Conservation (phyloP, 306 rosid species). For the Styphnolobium japonicum region DNA sequence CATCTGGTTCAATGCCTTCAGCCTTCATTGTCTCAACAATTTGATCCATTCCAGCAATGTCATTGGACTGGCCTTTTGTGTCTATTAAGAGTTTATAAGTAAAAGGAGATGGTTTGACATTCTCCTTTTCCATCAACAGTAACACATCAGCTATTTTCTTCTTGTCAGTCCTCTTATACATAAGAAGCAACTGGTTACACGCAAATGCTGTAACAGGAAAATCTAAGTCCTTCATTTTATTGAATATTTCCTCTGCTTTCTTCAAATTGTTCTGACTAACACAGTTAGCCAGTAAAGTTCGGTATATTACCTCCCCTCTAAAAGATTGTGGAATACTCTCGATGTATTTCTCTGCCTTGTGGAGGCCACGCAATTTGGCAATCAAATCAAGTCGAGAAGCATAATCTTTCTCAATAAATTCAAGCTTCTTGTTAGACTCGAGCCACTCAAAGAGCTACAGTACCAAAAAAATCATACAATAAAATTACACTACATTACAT, state of each 20-base stretch:
- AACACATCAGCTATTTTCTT: conserved; percentile 68
- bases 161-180: conserved; percentile 70
- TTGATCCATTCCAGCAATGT: conserved; percentile 74
- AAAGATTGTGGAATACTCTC: conserved; percentile 64
- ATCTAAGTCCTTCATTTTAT: conserved; percentile 71
- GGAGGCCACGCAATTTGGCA: conserved; percentile 64
- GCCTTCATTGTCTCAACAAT: conserved; percentile 70
- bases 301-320: conserved; percentile 61
- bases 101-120: conserved; percentile 55
- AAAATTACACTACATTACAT: not conserved
- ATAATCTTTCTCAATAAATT: conserved; percentile 61
- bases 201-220: conserved; percentile 61
- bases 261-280: conserved; percentile 37
- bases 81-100: conserved; percentile 66
- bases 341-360: conserved; percentile 58
- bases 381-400: conserved; percentile 73
- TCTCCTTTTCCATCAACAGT: conserved; percentile 75
- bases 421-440: conserved; percentile 54
- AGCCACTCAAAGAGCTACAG: conserved; percentile 83
- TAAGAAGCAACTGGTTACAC: conserved; percentile 71
- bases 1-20: conserved; percentile 62
- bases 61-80: conserved; percentile 55
- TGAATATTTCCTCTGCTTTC: conserved; percentile 65
- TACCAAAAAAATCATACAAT: conserved; percentile 4
- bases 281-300: conserved; percentile 59